Base-by-base conservation (phyloP, 2,329 filamentous ascomycete genomes). In the Paecilomyces dactylethromorphus region DNA sequence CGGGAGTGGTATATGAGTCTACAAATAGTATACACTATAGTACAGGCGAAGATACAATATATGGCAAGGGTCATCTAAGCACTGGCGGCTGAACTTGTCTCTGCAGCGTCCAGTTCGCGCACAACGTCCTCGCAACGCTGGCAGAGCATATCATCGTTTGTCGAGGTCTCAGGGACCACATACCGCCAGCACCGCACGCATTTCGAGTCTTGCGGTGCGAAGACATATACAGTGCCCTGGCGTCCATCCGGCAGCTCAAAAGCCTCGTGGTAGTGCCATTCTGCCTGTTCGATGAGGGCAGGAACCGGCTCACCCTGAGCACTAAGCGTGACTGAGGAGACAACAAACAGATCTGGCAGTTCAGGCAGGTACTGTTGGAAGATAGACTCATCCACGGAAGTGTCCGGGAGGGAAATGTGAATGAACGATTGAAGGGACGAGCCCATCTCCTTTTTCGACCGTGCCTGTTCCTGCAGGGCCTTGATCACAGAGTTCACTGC, bases 111-210 rank as follows among this genome's bases (percentile, higher is more conserved):
- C n/a, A 75, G 59, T 49, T 75, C 71, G 26, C 67, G 67, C 15
- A 93, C 82, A 35, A 88, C 84, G 12, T 84, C 82, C 31, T 87
- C 85, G 71, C 93, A 97, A 69, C 91, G 80, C 54, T 74, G 75
- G 73, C 93, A 97, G 18, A 96, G 76, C 45, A 78, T 73, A 18
- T 89, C 85, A 65, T 87, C 81, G 54, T 76, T 75, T n/a, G 65
- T 62, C 55, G 63, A 56, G 3, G 65, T 51, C 52, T 71, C 65
- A 21, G 82, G 78, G n/a, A 89, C 87, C 24, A 89, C 81, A 72
- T 91, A 96, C 62, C 89, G 85, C 94, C 94, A 99, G 76, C 94
- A 99, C 55, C 94, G 82, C 0, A 84, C 81, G 71, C 94, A 99
- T 74, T 97, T 99, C 53, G 81, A 76, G 12, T 77, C 74, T 13